Base-by-base conservation (phyloP, 2,329 filamentous ascomycete species). In the Ophiostoma piceae region DNA sequence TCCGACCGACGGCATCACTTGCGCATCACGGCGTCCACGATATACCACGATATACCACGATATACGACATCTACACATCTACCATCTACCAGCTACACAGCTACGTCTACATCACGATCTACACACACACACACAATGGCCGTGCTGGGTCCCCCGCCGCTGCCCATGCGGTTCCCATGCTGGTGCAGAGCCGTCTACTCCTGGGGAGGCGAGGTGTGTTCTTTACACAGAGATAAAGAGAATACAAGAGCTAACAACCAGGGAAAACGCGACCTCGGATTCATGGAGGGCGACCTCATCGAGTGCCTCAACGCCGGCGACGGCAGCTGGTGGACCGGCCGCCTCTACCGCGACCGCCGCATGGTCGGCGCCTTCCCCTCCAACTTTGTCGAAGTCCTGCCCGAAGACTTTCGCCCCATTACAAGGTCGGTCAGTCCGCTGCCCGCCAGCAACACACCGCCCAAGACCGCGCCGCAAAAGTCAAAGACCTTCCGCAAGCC, bases 261-360 rank as follows among this genome's bases (percentile, higher is more conserved):
- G 89, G 94, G 91, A 32, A 96, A 96, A 83, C 89, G 91, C 79
- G 95, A 99, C 78, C 85, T 99, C 71, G 95, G 95, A 19, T 99
- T 99, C 80, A 91, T 99, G 75, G 95, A 99, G 80, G 95, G 95
- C 73, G 95, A 99, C 80, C 81, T 99, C 74, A 99, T 99, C 78
- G 95, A 99, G 86, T 97, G 94, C 77, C 84, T 99, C 68, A 99
- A 99, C 79, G 95, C 95, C 26, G 95, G 95, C 73, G 95, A 99
- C 81, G 95, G 95, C 68, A 94, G 92, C 66, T 99, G 95, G 95
- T 99, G 95, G 95, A 97, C 94, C 81, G 95, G 95, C 66, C 88
- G 94, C 73, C 81, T 99, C 77, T 92, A 90, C 77, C 88, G 95
- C 75, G 95, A 99, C 80, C 90, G 91, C 79, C 88, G 94, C 76